Base-by-base conservation (phyloP, 2,329 filamentous ascomycete genomes). In the Calcarisporium arbuscula region DNA sequence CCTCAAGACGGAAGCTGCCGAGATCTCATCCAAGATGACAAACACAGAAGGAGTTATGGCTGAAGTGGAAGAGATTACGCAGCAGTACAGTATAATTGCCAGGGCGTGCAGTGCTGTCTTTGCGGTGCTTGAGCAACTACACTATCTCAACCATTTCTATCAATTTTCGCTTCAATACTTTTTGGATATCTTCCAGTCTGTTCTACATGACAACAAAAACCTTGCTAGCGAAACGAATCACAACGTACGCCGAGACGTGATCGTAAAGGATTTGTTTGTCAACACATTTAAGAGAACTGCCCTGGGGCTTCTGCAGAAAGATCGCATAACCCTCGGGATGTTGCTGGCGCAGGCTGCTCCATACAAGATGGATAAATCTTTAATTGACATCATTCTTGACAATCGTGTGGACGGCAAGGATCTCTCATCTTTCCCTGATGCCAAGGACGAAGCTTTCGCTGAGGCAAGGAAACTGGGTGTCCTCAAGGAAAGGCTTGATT, bases 131-230 rank as follows among this genome's bases (percentile, higher is more conserved):
- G 94, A 98, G 64, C 90, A 98, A 60, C 76, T 98, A 38, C 90
- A 96, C 61, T 94, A 95, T 56, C 81, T 98, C 58, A 95, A 98
- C 60, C 92, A 96, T 68, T 96, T 96, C 65, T 98, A 98, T 62
- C 94, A 96, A 58, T 98, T 98, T 71, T 98, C 92, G 23, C 73
- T 98, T 40, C 89, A 95, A 60, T 98, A 95, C 64, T 98, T 98
- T 65, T 76, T 95, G 36, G 85, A 95, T 57, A 98, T 98, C 49
- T 98, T 98, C 74, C 85, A 94, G 56, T 79, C 83, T 6, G 92
- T 98, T 7, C 72, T 98, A 25, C 83, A 83, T 48, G 74, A 78
- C 39, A 94, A 94, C 60, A 80, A 82, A 51, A 79, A 78, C 40
- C 69, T 92, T 33, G 73, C 74, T 15, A 72, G 68, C 39, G 79